Evolutionary conservation across 2,329 filamentous ascomycete species (phyloP).

Genomic region (Nannizziopsis barbatae): DNA sequence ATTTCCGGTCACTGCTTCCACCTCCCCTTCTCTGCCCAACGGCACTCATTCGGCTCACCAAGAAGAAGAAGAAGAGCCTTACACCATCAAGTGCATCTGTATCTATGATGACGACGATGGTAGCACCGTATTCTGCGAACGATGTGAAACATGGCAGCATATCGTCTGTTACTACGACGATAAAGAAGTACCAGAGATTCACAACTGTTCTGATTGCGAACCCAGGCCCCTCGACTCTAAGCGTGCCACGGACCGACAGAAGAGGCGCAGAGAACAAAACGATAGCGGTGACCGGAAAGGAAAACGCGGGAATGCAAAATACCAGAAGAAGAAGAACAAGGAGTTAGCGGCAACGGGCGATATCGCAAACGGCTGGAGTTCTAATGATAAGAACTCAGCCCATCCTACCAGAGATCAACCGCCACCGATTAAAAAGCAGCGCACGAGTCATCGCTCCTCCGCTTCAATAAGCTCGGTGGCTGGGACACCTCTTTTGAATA

Average conservation of each 20-base stretch:
- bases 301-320: conserved; percentile 66
- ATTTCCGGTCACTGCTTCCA: conserved; percentile 36
- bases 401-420: conserved; percentile 41
- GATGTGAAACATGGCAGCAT: conserved; percentile 96
- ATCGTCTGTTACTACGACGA: conserved; percentile 89
- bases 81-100: conserved; percentile 97
- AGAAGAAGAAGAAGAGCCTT: conserved; percentile 43
- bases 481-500: conserved; percentile 51
- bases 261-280: conserved; percentile 48
- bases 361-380: conserved; percentile 54
- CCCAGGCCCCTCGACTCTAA: conserved; percentile 63
- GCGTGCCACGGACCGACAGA: conserved; percentile 63
- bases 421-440: conserved; percentile 66
- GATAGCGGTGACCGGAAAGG: conserved; percentile 57
- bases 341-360: conserved; percentile 43
- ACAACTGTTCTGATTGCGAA: conserved; percentile 82
- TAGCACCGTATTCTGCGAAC: conserved; percentile 92
- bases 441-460: conserved; percentile 67
- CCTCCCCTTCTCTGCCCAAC: conserved; percentile 34
- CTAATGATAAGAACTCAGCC: conserved; percentile 48
- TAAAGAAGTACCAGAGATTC: conserved; percentile 62
- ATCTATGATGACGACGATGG: conserved; percentile 89
- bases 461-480: conserved; percentile 62
- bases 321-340: conserved; percentile 78
- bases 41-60: conserved; percentile 30